Percentiles rank a stretch among this genome's conserved stretches.
Conservation (phyloP, 2,329 filamentous ascomycete genomes). For the Scopulariopsis brevicaulis region DNA sequence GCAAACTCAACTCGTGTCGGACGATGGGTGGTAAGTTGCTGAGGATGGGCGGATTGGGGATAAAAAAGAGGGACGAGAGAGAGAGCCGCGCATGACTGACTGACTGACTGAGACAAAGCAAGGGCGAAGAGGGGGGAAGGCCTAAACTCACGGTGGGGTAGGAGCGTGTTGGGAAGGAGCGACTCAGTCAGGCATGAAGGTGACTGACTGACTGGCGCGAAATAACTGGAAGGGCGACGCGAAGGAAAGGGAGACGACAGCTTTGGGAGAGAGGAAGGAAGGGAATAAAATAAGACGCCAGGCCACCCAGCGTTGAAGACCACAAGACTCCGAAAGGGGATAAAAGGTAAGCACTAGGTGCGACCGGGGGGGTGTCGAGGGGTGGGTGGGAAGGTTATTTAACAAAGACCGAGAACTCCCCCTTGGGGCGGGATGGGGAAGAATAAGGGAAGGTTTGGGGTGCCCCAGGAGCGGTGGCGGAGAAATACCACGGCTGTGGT, state of each 20-base stretch:
- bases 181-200: neutral
- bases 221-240: neutral
- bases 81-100: neutral
- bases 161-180: neutral
- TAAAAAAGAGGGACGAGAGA: neutral
- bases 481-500: slow-evolving; percentile 6
- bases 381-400: slow-evolving; percentile 6
- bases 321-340: slow-evolving; percentile 3
- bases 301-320: slow-evolving; percentile 2
- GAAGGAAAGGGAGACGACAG: neutral
- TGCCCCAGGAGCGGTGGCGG: neutral
- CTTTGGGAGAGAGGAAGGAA: neutral
- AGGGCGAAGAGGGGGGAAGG: neutral
- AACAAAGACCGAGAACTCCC: neutral
- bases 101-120: neutral
- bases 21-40: neutral
- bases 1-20: neutral
- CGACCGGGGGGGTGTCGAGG: neutral
- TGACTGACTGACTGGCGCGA: neutral
- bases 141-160: neutral
- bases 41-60: neutral
- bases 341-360: slow-evolving; percentile 4
- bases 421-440: slow-evolving; percentile 2
- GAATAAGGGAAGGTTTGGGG: slow-evolving; percentile 1
- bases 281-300: neutral